Percentiles rank a stretch among this genome's conserved stretches.
phyloP scores from a whole-genome alignment of 176 grass and related monocot species.

The Chrysopogon serrulatus region DNA sequence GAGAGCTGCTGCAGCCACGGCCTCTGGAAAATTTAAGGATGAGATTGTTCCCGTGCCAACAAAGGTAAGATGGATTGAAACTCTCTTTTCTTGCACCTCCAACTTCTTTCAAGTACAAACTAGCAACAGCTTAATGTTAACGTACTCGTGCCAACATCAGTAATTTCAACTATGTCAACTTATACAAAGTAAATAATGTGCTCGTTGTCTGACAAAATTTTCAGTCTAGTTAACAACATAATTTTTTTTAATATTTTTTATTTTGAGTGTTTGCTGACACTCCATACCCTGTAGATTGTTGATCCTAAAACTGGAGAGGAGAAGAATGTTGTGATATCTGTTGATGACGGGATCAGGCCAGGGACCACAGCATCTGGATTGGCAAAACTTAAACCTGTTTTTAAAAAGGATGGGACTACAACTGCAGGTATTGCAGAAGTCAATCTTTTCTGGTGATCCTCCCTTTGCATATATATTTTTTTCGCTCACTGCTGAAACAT shows the following conservation, averaged over 20 bases:
- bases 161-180: neutral
- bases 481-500: neutral
- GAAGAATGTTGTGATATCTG: slow-evolving; percentile 76
- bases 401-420: slow-evolving; percentile 90
- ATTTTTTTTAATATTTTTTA: neutral
- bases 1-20: slow-evolving; percentile 79
- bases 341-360: slow-evolving; percentile 95
- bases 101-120: neutral
- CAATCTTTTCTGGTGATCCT: neutral
- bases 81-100: neutral
- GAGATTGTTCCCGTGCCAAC: slow-evolving; percentile 90
- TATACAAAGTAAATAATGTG: neutral
- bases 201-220: neutral
- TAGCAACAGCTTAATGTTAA: neutral
- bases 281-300: slow-evolving; percentile 47
- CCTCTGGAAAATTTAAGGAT: slow-evolving; percentile 93
- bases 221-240: neutral
- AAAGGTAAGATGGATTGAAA: slow-evolving; percentile 35
- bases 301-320: slow-evolving; percentile 95
- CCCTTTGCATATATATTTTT: neutral
- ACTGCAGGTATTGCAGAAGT: slow-evolving; percentile 70
- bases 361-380: slow-evolving; percentile 64
- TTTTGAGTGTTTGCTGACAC: neutral
- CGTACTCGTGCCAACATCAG: no score
- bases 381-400: slow-evolving; percentile 85